phyloP scores from a whole-genome alignment of 1,284 basidiomycete genomes.

The Lentinula novae-zelandiae region DNA sequence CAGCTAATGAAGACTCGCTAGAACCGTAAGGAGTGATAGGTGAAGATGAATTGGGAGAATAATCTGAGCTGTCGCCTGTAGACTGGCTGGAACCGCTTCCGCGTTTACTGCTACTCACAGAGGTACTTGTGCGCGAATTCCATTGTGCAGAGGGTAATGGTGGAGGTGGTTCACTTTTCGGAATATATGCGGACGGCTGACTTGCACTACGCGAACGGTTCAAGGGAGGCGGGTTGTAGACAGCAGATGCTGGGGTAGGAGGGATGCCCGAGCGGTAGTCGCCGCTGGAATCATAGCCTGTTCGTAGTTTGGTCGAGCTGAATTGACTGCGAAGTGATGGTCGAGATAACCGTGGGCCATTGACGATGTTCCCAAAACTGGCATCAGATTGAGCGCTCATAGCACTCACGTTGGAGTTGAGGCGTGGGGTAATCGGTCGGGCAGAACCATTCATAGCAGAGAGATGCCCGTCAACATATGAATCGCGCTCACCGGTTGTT shows the following conservation, averaged over 20 bases:
- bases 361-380: slow-evolving; percentile 41
- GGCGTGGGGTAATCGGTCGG: slow-evolving; percentile 44
- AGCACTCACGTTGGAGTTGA: slow-evolving; percentile 39
- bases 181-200: slow-evolving; percentile 67
- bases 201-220: slow-evolving; percentile 70
- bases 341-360: slow-evolving; percentile 37
- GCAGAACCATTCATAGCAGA: slow-evolving; percentile 26
- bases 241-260: slow-evolving; percentile 18
- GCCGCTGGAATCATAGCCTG: slow-evolving; percentile 40
- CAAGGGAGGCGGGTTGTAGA: slow-evolving; percentile 26
- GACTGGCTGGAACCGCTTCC: slow-evolving; percentile 79
- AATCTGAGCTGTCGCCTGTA: slow-evolving; percentile 73
- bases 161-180: slow-evolving; percentile 50
- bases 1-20: slow-evolving; percentile 70
- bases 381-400: slow-evolving; percentile 48
- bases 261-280: slow-evolving; percentile 20
- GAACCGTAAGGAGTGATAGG: slow-evolving; percentile 85
- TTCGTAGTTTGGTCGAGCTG: slow-evolving; percentile 61
- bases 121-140: slow-evolving; percentile 45
- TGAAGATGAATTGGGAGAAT: slow-evolving; percentile 76
- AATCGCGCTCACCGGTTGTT: slow-evolving; percentile 58
- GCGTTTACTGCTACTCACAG: slow-evolving; percentile 58
- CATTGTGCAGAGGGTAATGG: slow-evolving; percentile 49
- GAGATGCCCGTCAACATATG: slow-evolving; percentile 60
- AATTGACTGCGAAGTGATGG: slow-evolving; percentile 65